These are phyloP conservation scores for Paratrimastix pyriformis DNA, from an alignment of 78 protist species.

Conservation along the genomic window DNA sequence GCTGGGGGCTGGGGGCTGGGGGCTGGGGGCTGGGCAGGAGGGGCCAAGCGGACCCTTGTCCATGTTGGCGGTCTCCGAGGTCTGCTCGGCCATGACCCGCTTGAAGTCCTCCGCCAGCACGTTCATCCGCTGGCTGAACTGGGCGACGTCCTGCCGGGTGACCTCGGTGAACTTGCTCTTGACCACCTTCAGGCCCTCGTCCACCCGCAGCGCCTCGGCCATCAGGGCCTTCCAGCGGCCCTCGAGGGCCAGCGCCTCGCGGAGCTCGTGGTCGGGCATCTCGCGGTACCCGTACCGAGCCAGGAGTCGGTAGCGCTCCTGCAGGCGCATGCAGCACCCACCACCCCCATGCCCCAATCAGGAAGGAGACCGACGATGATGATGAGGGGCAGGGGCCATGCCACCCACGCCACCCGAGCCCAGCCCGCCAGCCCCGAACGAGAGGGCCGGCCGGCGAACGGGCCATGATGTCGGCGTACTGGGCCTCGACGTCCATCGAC, in stretches of 20 bases:
- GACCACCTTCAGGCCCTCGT: constrained; percentile 22
- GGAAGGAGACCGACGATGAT: too few species aligned
- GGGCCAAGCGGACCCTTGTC: too few species aligned
- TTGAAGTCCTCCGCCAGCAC: constrained; percentile 20
- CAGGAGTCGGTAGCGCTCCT: constrained; percentile 43
- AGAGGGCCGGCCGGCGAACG: neutral
- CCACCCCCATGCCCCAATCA: neutral
- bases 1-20: too few species aligned
- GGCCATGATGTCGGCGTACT: constrained; percentile 21
- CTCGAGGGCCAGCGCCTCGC: neutral
- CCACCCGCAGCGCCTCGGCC: constrained; percentile 3
- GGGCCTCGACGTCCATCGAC: constrained; percentile 42
- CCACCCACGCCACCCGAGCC: neutral
- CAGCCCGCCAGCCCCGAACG: neutral
- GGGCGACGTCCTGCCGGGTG: constrained; percentile 32
- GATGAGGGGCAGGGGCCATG: too few species aligned
- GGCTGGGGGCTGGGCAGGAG: too few species aligned
- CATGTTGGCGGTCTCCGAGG: neutral
- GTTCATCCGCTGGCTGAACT: neutral
- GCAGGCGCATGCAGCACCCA: neutral
- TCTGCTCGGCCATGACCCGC: constrained; percentile 15
- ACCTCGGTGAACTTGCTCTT: constrained; percentile 44
- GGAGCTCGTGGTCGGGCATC: constrained; percentile 13
- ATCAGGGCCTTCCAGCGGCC: constrained; percentile 21
- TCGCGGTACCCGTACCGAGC: constrained; percentile 19